Evolutionary conservation across 2,329 filamentous ascomycete genomes (phyloP).

Genomic region (Calonectria honghensis): DNA sequence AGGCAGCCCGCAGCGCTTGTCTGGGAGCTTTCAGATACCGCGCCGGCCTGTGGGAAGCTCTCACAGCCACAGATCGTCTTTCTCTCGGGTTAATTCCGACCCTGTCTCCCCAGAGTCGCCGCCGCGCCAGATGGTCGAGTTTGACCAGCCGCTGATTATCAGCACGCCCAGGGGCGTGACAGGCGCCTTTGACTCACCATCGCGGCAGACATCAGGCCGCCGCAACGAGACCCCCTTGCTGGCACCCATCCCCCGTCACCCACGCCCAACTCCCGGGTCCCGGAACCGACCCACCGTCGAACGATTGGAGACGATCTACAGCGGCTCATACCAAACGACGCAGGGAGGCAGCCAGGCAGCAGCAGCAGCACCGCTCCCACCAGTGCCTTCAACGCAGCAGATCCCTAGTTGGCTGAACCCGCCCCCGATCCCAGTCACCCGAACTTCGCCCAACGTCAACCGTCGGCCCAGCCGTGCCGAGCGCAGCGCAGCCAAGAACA

Average conservation of each 20-base stretch:
- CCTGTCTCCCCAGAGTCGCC: slow-evolving; percentile 46
- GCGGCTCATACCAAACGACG: slow-evolving; percentile 52
- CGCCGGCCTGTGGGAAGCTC: slow-evolving; percentile 64
- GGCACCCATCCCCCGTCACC: slow-evolving; percentile 72
- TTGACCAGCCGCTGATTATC: slow-evolving; percentile 76
- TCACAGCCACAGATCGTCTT: slow-evolving; percentile 48
- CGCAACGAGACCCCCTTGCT: slow-evolving; percentile 68
- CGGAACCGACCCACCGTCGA: slow-evolving; percentile 68
- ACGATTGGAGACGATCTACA: slow-evolving; percentile 74
- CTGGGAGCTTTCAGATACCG: slow-evolving; percentile 64
- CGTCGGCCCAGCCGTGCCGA: slow-evolving; percentile 74
- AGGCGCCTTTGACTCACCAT: slow-evolving; percentile 71
- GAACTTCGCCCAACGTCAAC: slow-evolving; percentile 65
- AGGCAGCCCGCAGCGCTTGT: slow-evolving; percentile 64
- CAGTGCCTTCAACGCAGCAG: slow-evolving; percentile 44
- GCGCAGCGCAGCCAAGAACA: slow-evolving; percentile 77
- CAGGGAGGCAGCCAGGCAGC: slow-evolving; percentile 41
- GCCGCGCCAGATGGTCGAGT: slow-evolving; percentile 45
- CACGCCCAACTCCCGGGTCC: slow-evolving; percentile 61
- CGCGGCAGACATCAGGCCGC: slow-evolving; percentile 57
- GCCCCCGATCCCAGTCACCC: slow-evolving; percentile 58
- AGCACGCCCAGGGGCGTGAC: slow-evolving; percentile 75
- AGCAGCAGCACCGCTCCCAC: slow-evolving; percentile 29
- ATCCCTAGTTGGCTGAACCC: slow-evolving; percentile 61
- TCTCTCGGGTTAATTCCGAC: slow-evolving; percentile 46